These are phyloP conservation scores for Odontarrhena argentea DNA, from an alignment of 345 rosid genomes.

Conservation along the genomic window DNA sequence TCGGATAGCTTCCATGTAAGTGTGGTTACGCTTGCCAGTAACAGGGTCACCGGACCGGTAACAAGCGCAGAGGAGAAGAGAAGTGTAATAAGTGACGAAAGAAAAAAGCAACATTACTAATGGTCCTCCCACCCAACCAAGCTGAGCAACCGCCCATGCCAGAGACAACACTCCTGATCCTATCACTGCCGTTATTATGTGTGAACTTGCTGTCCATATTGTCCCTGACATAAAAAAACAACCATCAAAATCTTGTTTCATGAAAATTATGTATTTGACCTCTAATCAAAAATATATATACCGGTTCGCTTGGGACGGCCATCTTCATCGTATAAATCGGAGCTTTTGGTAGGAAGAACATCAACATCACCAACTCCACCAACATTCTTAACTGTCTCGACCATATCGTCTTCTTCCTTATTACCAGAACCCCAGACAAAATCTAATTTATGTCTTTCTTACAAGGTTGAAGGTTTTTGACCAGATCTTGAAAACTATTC, in stretches of 20 bases:
- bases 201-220: conserved; percentile 75
- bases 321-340: conserved; percentile 38
- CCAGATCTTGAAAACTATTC: no score
- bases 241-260: background rate
- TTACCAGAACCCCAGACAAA: background rate
- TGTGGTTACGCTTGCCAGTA: conserved; percentile 69
- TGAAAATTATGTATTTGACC: no score
- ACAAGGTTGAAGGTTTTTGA: no score
- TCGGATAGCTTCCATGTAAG: conserved; percentile 70
- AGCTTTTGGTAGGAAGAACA: conserved; percentile 33
- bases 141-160: conserved; percentile 82
- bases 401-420: conserved; percentile 13
- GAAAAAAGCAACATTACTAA: conserved; percentile 64
- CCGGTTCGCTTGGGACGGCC: conserved; percentile 44
- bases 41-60: conserved; percentile 70
- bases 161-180: conserved; percentile 77
- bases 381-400: conserved; percentile 19
- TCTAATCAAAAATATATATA: background rate
- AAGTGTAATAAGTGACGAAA: conserved; percentile 70
- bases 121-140: conserved; percentile 86
- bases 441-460: no score
- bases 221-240: conserved; percentile 46
- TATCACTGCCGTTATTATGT: conserved; percentile 66
- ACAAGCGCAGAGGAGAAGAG: conserved; percentile 58
- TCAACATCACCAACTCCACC: conserved; percentile 13